phyloP scores from a whole-genome alignment of 805 yeast genomes.

The Zygosaccharomyces siamensis region DNA sequence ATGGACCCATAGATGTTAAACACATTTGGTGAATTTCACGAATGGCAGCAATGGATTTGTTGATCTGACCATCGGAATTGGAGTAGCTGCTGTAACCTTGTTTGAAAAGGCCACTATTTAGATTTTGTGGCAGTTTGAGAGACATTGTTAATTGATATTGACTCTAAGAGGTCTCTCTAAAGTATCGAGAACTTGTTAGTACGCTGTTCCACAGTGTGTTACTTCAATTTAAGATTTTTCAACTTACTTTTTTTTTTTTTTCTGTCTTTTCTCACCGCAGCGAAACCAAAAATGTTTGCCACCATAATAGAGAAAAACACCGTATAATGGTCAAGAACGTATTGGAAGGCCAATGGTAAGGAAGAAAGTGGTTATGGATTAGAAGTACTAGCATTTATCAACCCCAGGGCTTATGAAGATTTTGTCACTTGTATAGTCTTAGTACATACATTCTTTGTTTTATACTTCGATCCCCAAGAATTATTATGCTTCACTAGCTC shows the following conservation, averaged over 20 bases:
- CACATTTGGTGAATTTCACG: slow-evolving; percentile 90
- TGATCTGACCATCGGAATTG: slow-evolving; percentile 90
- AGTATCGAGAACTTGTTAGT: background rate
- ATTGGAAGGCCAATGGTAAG: background rate
- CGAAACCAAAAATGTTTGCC: slow-evolving; percentile 8
- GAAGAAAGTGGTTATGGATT: too few species aligned
- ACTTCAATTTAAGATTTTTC: background rate
- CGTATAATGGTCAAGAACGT: background rate
- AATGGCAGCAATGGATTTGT: slow-evolving; percentile 88
- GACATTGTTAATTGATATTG: slow-evolving; percentile 51
- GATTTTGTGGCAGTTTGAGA: slow-evolving; percentile 84
- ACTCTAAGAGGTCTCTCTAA: background rate
- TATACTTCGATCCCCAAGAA: too few species aligned
- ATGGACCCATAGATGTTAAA: slow-evolving; percentile 93
- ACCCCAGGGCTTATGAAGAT: too few species aligned
- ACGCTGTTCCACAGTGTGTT: background rate
- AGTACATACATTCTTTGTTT: too few species aligned
- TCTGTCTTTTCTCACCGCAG: background rate
- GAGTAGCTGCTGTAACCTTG: slow-evolving; percentile 87
- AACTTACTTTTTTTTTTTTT: background rate
- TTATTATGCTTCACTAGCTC: slow-evolving; percentile 47
- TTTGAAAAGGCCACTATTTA: slow-evolving; percentile 89
- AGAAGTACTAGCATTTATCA: too few species aligned
- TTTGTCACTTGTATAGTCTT: too few species aligned
- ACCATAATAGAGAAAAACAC: slow-evolving; percentile 6